Base-by-base conservation (phyloP, 371 early-diverging fungal species). In the Phascolomyces articulosus region DNA sequence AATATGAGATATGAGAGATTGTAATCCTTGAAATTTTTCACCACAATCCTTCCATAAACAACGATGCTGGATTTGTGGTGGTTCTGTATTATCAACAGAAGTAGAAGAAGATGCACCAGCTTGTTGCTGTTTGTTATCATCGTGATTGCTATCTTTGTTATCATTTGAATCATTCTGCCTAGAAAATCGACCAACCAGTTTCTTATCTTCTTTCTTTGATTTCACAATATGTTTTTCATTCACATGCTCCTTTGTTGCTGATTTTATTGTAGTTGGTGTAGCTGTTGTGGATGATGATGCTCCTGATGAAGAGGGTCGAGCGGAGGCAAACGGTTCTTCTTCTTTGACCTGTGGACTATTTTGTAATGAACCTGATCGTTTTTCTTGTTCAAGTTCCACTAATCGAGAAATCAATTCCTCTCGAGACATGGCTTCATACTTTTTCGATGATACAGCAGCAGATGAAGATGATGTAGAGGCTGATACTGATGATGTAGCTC, bases 1-100 rank as follows among this genome's bases (percentile, higher is more conserved):
- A 21, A 87, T 78, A 60, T 90, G 90, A n/a, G 63, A 60, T 27
- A 85, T 88, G 57, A 90, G 62, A 3, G 65, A 69, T 23, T 77
- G 77, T 64, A 85, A 68, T 15, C 73, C 56, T 11, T 70, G 66
- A 48, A 85, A 84, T 24, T 73, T 60, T 11, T 69, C 56, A 26
- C 74, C 71, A 58, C 90, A 90, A 29, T 78, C 75, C 24, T 71
- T 73, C 90, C 90, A 90, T 62, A 69, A 62, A 65, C 90, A 90
- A 6, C 28, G 27, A 26, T 24, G n/a, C 6, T 55, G 24, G 10
- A 16, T 28, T 20, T 55, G 20, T 29, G 27, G 10, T 55, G 28
- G 20, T 18, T 26, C 57, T 20, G 15, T 55, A 29, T 18, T 29
- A 0, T 4, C 24, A n/a, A 24, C 13, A 9, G 38, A 6, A 38